phyloP scores from a whole-genome alignment of 805 yeast genomes.

The Komagataella mondaviorum region DNA sequence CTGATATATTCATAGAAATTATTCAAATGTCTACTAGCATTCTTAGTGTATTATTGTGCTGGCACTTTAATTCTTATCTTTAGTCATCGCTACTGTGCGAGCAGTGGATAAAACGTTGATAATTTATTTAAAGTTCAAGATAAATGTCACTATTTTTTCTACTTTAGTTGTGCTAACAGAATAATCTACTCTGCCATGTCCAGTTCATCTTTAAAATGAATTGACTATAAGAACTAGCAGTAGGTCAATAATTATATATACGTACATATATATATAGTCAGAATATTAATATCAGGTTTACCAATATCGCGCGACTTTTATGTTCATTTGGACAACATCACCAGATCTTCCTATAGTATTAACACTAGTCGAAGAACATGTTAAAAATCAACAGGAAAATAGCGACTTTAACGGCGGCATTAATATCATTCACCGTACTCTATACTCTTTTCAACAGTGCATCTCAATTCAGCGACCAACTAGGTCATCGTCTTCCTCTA shows the following conservation, averaged over 20 bases:
- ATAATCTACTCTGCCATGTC: no score
- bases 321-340: background rate
- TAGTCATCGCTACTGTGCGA: no score
- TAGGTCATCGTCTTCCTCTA: background rate
- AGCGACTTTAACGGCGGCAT: background rate
- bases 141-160: no score
- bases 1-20: no score
- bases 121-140: no score
- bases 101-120: no score
- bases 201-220: background rate
- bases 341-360: background rate
- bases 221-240: background rate
- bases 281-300: background rate
- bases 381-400: background rate
- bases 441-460: background rate
- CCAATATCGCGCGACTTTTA: background rate
- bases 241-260: background rate
- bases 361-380: background rate
- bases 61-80: no score
- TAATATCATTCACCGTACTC: background rate
- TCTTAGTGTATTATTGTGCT: no score
- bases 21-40: no score
- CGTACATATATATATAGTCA: no score
- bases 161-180: no score
- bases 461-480: background rate